Evolutionary conservation across 1,284 basidiomycete genomes (phyloP), one percentile per base, ranked within the genome.

Genomic region (Papiliotrema terrestris): DNA sequence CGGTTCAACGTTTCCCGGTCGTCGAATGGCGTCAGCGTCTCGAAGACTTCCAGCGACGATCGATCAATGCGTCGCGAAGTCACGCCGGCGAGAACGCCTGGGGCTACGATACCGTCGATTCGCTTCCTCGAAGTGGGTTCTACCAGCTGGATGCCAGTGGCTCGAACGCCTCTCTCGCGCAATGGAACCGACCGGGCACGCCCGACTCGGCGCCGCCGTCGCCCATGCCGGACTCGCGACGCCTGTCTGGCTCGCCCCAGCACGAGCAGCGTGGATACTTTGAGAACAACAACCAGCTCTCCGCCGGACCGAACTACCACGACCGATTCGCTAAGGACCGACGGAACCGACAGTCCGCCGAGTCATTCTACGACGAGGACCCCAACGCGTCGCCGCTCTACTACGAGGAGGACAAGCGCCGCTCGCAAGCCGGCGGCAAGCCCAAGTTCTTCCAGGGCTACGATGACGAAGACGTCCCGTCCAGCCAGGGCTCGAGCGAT

Each of bases 1-100:
- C 91, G 22, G 83, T 94, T 6, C 91, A 94, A 69, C 88, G 91
- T 71, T 95, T 95, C 87, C 91, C 91, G 6, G 91, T 95, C 57
- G 88, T 95, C 44, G 91, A 94, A 78, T 94, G 91, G 91, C 88
- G 91, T 69, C 91, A 94, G 73, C 84, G 89, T 51, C 89, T 87
- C 80, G 91, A 95, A 77, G 91, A 95, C 74, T 90, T 94, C 82
- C 91, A 95, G 74, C 84, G 83, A 59, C 87, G 91, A 55, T 87
- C 86, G 69, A 92, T 95, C 73, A 78, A 74, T 39, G 80, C 80
- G 5, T 91, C 87, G 67, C 86, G 91, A 54, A 75, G 78, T 39
- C 41, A 84, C 3, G 89, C 91, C 23, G 87, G 84, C 19, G 56
- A 79, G 6, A 83, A 88, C 62, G 89, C 90, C 0, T 93, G 89